phyloP scores from a whole-genome alignment of 164 flowering plant genomes.

The Amborella trichopoda region DNA sequence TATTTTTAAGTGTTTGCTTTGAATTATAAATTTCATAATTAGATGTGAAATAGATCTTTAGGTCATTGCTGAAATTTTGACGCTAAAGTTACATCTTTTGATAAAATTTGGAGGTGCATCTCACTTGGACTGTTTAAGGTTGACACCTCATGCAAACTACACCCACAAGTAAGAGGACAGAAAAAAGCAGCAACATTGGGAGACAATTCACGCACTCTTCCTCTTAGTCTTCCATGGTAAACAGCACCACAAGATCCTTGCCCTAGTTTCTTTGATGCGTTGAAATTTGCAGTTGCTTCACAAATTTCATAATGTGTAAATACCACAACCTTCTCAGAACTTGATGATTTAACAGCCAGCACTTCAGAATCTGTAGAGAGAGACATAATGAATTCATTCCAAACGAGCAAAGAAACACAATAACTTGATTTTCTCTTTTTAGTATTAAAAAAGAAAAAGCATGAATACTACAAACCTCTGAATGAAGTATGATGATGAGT shows the following conservation, averaged over 20 bases:
- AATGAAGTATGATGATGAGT: background rate
- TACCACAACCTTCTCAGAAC: slow-evolving; percentile 12
- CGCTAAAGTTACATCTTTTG: too few species aligned
- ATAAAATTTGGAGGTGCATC: too few species aligned
- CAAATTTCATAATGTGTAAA: slow-evolving; percentile 16
- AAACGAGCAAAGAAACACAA: background rate
- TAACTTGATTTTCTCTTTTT: background rate
- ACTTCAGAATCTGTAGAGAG: slow-evolving; percentile 11
- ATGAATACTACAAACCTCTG: background rate
- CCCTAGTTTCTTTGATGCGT: slow-evolving; percentile 15
- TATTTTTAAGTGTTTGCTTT: too few species aligned
- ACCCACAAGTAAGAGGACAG: too few species aligned
- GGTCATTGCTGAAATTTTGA: too few species aligned
- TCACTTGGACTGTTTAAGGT: too few species aligned
- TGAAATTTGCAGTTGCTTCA: slow-evolving; percentile 19
- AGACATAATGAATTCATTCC: background rate
- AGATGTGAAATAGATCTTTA: too few species aligned
- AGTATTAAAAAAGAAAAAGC: background rate
- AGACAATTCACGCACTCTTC: slow-evolving; percentile 10
- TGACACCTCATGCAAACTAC: too few species aligned
- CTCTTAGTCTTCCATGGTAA: slow-evolving; percentile 19
- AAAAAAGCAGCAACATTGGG: too few species aligned
- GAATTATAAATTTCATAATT: too few species aligned
- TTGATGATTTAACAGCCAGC: slow-evolving; percentile 4
- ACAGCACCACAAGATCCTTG: slow-evolving; percentile 30